A percentile compares a stretch with the other conserved stretches of the same genome.
These are phyloP conservation scores for Mycocalia duriaeana DNA, from an alignment of 1,284 basidiomycete species.

Conservation along the genomic window DNA sequence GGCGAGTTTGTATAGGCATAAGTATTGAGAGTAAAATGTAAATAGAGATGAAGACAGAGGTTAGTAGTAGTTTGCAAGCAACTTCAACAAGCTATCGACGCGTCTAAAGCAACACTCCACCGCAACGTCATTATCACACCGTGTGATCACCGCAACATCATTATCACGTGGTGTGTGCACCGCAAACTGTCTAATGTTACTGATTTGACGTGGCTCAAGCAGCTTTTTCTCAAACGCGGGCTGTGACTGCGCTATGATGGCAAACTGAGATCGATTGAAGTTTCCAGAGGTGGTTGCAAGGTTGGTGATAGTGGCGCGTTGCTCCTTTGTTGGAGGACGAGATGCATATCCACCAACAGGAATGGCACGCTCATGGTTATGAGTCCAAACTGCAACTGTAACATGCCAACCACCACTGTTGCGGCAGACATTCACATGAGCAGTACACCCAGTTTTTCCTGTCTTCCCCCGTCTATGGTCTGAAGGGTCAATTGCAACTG, in stretches of 20 bases:
- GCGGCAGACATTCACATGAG: slow-evolving; percentile 17
- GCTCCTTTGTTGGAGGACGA: slow-evolving; percentile 11
- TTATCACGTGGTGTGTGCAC: not conserved
- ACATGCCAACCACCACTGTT: slow-evolving; percentile 11
- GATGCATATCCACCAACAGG: slow-evolving; percentile 11
- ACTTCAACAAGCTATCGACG: not conserved
- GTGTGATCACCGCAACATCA: not conserved
- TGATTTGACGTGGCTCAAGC: slow-evolving; percentile 14
- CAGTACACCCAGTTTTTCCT: slow-evolving; percentile 16
- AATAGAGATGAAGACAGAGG: not conserved
- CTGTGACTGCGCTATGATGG: slow-evolving; percentile 9
- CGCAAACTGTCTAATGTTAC: slow-evolving; percentile 11
- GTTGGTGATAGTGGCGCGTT: slow-evolving; percentile 10
- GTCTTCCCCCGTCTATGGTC: slow-evolving; percentile 17
- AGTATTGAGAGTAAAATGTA: not conserved
- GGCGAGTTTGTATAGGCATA: not conserved
- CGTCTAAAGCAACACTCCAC: not conserved
- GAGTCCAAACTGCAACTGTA: slow-evolving; percentile 12
- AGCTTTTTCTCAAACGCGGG: not conserved
- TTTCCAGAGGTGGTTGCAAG: slow-evolving; percentile 10
- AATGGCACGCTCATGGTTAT: slow-evolving; percentile 19
- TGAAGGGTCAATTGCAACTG: slow-evolving; percentile 14
- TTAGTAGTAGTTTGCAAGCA: not conserved
- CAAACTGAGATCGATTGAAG: slow-evolving; percentile 16
- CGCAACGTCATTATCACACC: not conserved